Evolutionary conservation across 2,329 filamentous ascomycete genomes (phyloP).

Genomic region (Talaromyces islandicus): DNA sequence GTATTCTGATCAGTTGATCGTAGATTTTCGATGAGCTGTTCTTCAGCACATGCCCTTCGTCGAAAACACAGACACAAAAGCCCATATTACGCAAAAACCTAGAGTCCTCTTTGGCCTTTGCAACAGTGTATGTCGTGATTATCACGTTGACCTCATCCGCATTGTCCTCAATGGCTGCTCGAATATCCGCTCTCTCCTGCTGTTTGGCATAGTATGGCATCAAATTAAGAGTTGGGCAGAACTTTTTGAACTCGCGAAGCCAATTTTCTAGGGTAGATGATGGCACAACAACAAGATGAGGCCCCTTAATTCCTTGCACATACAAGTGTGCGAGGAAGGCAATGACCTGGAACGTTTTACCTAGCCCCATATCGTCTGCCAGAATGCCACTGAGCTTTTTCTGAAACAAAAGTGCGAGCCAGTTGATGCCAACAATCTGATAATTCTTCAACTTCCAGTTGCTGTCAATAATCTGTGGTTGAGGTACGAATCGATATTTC

Average conservation of each 20-base stretch:
- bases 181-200: slow-evolving; percentile 61
- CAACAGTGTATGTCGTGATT: slow-evolving; percentile 66
- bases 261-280: slow-evolving; percentile 94
- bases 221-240: slow-evolving; percentile 71
- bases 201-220: slow-evolving; percentile 68
- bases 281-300: slow-evolving; percentile 81
- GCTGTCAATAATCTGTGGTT: slow-evolving; percentile 72
- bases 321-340: slow-evolving; percentile 80
- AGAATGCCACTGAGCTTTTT: slow-evolving; percentile 80
- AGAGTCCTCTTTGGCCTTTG: slow-evolving; percentile 55
- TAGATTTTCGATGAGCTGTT: slow-evolving; percentile 81
- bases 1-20: slow-evolving; percentile 69
- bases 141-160: slow-evolving; percentile 62
- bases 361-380: slow-evolving; percentile 92
- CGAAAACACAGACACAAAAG: slow-evolving; percentile 66
- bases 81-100: slow-evolving; percentile 56
- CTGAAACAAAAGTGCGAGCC: slow-evolving; percentile 78
- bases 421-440: slow-evolving; percentile 90
- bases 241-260: slow-evolving; percentile 81
- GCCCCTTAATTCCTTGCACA: slow-evolving; percentile 62
- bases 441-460: slow-evolving; percentile 82
- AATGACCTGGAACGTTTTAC: slow-evolving; percentile 96
- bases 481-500: slow-evolving; percentile 48
- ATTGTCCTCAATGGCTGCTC: slow-evolving; percentile 59
- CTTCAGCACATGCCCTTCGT: slow-evolving; percentile 91